Evolutionary conservation across 345 rosid genomes (phyloP).

Genomic region (Pugionium cornutum): DNA sequence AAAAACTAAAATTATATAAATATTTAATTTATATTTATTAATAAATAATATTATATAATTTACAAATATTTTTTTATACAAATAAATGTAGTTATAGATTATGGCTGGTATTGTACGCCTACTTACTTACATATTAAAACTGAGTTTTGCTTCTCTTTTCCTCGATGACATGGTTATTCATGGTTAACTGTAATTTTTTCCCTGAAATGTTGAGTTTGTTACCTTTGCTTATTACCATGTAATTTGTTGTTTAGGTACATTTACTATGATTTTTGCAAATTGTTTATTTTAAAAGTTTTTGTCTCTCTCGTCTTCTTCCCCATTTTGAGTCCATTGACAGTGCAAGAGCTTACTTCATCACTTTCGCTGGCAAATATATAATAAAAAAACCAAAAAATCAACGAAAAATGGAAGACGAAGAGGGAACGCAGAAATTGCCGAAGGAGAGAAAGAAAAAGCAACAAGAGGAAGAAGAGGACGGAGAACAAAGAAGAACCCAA

Average conservation of each 20-base stretch:
- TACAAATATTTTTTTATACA: no score
- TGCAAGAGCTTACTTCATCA: slow-evolving; percentile 22
- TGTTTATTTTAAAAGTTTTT: no score
- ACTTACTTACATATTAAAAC: no score
- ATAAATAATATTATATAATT: no score
- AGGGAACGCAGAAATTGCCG: slow-evolving; percentile 24
- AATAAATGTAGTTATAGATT: no score
- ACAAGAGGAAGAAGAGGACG: slow-evolving; percentile 1
- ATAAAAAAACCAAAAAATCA: neutral
- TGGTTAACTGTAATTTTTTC: neutral
- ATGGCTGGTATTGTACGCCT: no score
- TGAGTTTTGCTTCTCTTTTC: slow-evolving; percentile 1
- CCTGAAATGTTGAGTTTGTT: neutral
- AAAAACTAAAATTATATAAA: no score
- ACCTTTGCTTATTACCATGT: slow-evolving; percentile 18
- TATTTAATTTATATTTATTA: no score
- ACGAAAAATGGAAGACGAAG: slow-evolving; percentile 27
- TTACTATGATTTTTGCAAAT: slow-evolving; percentile 23
- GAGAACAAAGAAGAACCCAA: neutral
- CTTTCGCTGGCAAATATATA: slow-evolving; percentile 14
- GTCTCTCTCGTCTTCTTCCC: slow-evolving; percentile 37
- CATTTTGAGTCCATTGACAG: slow-evolving; percentile 15
- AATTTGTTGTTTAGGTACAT: slow-evolving; percentile 63
- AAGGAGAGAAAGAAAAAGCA: slow-evolving; percentile 17
- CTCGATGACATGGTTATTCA: neutral